Evolutionary conservation across 768 basidiomycete species (phyloP), one percentile per base, ranked within the genome.

Genomic region (Myochromella boudieri): DNA sequence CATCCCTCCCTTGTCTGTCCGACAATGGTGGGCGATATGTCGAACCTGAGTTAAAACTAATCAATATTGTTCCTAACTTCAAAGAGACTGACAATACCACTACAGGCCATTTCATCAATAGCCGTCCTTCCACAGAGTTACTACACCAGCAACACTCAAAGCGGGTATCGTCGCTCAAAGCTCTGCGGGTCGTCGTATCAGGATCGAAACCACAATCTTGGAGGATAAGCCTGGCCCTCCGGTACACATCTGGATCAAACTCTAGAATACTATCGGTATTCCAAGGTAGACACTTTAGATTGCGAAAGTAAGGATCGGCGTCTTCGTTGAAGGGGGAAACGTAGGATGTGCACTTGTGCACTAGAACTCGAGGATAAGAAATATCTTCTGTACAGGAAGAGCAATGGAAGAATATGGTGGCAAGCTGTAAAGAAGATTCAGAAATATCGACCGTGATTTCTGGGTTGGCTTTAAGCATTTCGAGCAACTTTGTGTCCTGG

Each of bases 101-200:
- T 15, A n/a, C 24, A 17, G 47, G 52, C 53, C 56, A 57, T 28
- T 26, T 52, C 54, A 55, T 55, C 11, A 52, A 3, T 10, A 52
- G 38, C 3, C 54, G 47, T 27, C 54, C 54, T 29, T 52, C 32
- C 26, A 31, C 9, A 27, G 50, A 31, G 22, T 41, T 40, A 6
- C 14, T 24, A 21, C 54, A 55, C 21, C 18, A 10, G 15, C 22
- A 26, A 26, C 54, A 55, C 37, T 52, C 54, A 22, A 55, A 52
- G n/a, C 24, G 31, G 20, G 32, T 17, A 21, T 49, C 25, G 11
- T 9, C 18, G 8, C 26, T 20, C 21, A 49, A 24, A 26, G 14
- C 12, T 7, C 28, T 29, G 24, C 24, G 17, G 15, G 44, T 51
- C 10, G 29, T 3, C 9, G 33, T 15, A 12, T 37, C 34, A 10